Percentiles rank a stretch among this genome's conserved stretches.
phyloP scores from a whole-genome alignment of 1,284 basidiomycete species.

The Ustilago tritici region DNA sequence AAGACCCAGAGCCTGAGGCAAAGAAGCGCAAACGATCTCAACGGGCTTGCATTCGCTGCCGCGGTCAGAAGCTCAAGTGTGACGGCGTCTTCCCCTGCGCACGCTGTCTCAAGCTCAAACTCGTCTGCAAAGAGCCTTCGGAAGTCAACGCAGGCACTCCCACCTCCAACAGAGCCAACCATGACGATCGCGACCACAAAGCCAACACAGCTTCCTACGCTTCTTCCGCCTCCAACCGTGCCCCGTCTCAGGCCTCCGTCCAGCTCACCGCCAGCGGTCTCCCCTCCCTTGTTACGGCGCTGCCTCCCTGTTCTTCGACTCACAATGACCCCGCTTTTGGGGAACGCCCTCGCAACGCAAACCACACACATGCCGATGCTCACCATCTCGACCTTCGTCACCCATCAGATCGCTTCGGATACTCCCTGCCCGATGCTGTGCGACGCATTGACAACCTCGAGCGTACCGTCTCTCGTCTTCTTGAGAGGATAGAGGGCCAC shows the following conservation, averaged over 20 bases:
- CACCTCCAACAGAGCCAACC: slow-evolving; percentile 28
- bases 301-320: slow-evolving; percentile 8
- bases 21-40: slow-evolving; percentile 55
- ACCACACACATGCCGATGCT: slow-evolving; percentile 5
- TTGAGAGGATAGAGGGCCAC: slow-evolving; percentile 27
- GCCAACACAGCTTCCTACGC: slow-evolving; percentile 24
- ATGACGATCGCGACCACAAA: slow-evolving; percentile 30
- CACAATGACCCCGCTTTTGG: slow-evolving; percentile 4
- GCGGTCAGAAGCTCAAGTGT: slow-evolving; percentile 53
- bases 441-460: slow-evolving; percentile 41
- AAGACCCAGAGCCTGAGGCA: slow-evolving; percentile 41
- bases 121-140: slow-evolving; percentile 49
- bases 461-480: slow-evolving; percentile 35
- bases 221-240: slow-evolving; percentile 20
- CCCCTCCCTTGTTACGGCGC: slow-evolving; percentile 12
- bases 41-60: slow-evolving; percentile 49
- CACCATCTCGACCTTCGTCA: slow-evolving; percentile 14
- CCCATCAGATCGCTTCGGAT: slow-evolving; percentile 29
- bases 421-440: slow-evolving; percentile 42
- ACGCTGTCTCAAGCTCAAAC: slow-evolving; percentile 48
- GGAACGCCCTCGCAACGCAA: slow-evolving; percentile 7
- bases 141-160: slow-evolving; percentile 31
- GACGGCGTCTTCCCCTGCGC: slow-evolving; percentile 52
- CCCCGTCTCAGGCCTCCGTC: slow-evolving; percentile 27
- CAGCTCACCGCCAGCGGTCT: slow-evolving; percentile 31